Percentiles rank a stretch among this genome's conserved stretches.
Conservation (phyloP, 1,139 yeast species). For the Fermentozyma sake region DNA sequence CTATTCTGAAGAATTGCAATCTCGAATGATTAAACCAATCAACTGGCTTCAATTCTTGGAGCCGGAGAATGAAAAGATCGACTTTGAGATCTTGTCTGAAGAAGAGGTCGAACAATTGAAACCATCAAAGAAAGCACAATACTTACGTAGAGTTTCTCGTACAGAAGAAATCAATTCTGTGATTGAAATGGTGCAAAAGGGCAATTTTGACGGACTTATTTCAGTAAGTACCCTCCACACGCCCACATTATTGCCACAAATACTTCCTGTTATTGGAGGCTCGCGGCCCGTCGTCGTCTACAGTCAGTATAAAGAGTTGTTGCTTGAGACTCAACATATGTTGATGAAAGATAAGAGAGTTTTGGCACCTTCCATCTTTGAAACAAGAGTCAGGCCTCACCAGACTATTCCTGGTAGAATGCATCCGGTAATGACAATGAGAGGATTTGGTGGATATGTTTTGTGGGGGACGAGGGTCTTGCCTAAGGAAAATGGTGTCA, state of each 20-base stretch:
- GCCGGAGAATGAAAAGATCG: slow-evolving; percentile 60
- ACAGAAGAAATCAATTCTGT: slow-evolving; percentile 51
- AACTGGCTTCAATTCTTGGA: slow-evolving; percentile 78
- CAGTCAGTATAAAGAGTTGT: slow-evolving; percentile 72
- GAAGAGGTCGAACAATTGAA: slow-evolving; percentile 55
- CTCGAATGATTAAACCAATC: slow-evolving; percentile 59
- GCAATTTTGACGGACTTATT: slow-evolving; percentile 73
- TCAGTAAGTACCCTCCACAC: slow-evolving; percentile 71
- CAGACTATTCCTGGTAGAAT: slow-evolving; percentile 93
- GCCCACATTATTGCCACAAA: slow-evolving; percentile 56
- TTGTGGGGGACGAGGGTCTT: slow-evolving; percentile 76
- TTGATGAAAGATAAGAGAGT: slow-evolving; percentile 63
- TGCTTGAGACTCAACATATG: slow-evolving; percentile 68
- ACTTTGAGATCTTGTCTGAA: slow-evolving; percentile 45
- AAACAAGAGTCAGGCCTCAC: slow-evolving; percentile 78
- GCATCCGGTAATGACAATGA: slow-evolving; percentile 93
- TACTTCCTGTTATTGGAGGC: slow-evolving; percentile 72
- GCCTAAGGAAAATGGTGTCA: slow-evolving; percentile 55
- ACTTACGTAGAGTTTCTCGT: slow-evolving; percentile 59
- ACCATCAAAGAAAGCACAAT: slow-evolving; percentile 60
- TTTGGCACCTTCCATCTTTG: slow-evolving; percentile 79
- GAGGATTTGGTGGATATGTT: slow-evolving; percentile 89
- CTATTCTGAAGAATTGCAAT: slow-evolving; percentile 49
- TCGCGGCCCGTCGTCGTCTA: slow-evolving; percentile 83
- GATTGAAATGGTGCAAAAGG: slow-evolving; percentile 45